Conservation (phyloP, 305 asterid species). For the Fraxinus sp. region DNA sequence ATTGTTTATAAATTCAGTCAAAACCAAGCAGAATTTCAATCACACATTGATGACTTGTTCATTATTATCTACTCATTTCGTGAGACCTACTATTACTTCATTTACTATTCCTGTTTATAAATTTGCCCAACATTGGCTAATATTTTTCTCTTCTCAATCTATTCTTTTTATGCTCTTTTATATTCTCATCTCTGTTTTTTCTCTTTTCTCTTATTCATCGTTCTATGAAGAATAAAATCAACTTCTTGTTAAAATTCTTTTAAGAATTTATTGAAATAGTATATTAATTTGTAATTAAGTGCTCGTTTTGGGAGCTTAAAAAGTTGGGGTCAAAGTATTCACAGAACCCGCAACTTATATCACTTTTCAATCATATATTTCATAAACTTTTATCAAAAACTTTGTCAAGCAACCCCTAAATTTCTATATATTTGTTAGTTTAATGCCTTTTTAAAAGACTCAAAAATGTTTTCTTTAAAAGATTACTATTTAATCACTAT, state of each 20-base stretch:
- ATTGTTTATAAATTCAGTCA: background rate
- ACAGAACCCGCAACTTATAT: background rate
- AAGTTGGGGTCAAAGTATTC: background rate
- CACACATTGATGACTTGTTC: background rate
- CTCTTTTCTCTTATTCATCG: background rate
- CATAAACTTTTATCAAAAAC: background rate
- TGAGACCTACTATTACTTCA: background rate
- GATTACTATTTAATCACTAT: background rate
- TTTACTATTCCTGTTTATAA: background rate
- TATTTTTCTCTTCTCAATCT: background rate
- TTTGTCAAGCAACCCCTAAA: background rate
- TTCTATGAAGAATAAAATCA: background rate
- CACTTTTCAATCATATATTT: background rate
- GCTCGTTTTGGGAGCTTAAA: background rate
- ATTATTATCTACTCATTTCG: background rate
- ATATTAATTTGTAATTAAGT: background rate
- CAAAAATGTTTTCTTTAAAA: background rate
- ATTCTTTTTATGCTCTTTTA: background rate
- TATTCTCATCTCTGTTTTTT: background rate
- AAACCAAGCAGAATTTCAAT: background rate
- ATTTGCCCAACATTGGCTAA: background rate
- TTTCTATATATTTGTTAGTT: background rate
- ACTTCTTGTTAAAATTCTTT: background rate
- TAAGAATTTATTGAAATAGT: background rate
- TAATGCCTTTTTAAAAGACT: background rate